phyloP scores from a whole-genome alignment of 345 rosid species.

The Syzygium jambos region DNA sequence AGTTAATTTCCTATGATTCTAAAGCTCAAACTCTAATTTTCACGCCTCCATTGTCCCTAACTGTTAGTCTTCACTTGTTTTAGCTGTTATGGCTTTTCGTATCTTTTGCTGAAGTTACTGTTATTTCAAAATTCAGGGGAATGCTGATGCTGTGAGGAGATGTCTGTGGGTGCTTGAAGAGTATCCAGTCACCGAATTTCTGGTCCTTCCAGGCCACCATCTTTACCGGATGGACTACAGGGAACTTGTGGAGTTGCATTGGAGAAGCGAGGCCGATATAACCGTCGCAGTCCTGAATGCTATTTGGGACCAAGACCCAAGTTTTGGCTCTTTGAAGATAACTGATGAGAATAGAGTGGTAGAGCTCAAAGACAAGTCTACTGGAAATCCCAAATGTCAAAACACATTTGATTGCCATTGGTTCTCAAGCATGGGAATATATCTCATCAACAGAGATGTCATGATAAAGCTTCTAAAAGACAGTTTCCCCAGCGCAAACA shows the following conservation, averaged over 20 bases:
- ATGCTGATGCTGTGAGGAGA: slow-evolving; percentile 86
- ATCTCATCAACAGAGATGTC: slow-evolving; percentile 43
- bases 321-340: slow-evolving; percentile 43
- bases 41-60: not conserved
- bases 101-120: not conserved
- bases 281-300: slow-evolving; percentile 44
- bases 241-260: slow-evolving; percentile 45
- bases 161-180: slow-evolving; percentile 81
- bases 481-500: slow-evolving; percentile 40
- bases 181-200: slow-evolving; percentile 55
- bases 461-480: slow-evolving; percentile 51
- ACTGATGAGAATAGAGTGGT: slow-evolving; percentile 37
- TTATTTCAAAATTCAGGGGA: slow-evolving; percentile 32
- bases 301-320: slow-evolving; percentile 29
- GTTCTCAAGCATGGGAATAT: slow-evolving; percentile 62
- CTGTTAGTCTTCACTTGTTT: not conserved
- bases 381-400: not conserved
- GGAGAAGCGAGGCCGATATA: slow-evolving; percentile 45
- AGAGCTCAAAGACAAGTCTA: slow-evolving; percentile 16
- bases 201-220: slow-evolving; percentile 82
- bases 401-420: not conserved
- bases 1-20: not conserved
- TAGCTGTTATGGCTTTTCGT: not conserved
- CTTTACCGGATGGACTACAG: slow-evolving; percentile 81
- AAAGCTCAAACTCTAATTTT: not conserved